phyloP scores from a whole-genome alignment of 106 monocot genomes.

The Dendrobium officinale region DNA sequence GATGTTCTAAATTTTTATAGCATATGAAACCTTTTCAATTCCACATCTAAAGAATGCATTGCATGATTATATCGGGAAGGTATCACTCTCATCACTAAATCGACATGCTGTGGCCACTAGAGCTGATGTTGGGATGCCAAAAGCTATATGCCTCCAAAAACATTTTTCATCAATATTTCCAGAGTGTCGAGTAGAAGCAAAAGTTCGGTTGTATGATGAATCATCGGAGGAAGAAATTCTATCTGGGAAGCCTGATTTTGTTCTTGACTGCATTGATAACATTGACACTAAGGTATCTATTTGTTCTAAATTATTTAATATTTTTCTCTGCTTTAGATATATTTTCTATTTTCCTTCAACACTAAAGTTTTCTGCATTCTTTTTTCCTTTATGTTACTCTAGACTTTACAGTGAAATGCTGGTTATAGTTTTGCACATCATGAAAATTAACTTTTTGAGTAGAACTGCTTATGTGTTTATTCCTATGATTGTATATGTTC shows the following conservation, averaged over 20 bases:
- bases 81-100: slow-evolving; percentile 94
- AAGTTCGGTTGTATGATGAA: slow-evolving; percentile 81
- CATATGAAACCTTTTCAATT: neutral
- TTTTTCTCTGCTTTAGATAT: neutral
- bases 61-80: slow-evolving; percentile 35
- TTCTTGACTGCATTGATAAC: slow-evolving; percentile 99
- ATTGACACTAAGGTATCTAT: slow-evolving; percentile 87
- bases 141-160: slow-evolving; percentile 84
- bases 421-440: neutral
- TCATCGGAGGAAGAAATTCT: slow-evolving; percentile 91
- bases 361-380: neutral
- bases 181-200: slow-evolving; percentile 81
- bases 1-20: neutral
- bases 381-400: neutral
- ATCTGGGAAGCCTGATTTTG: slow-evolving; percentile 79
- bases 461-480: neutral
- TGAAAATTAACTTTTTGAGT: neutral
- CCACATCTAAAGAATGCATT: neutral
- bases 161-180: slow-evolving; percentile 92
- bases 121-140: slow-evolving; percentile 88
- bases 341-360: neutral
- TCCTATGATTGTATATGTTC: neutral
- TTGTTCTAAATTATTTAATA: neutral
- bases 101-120: slow-evolving; percentile 96
- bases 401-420: neutral